Base-by-base conservation (phyloP, 2,329 filamentous ascomycete genomes). In the Nectriaceae sp. region DNA sequence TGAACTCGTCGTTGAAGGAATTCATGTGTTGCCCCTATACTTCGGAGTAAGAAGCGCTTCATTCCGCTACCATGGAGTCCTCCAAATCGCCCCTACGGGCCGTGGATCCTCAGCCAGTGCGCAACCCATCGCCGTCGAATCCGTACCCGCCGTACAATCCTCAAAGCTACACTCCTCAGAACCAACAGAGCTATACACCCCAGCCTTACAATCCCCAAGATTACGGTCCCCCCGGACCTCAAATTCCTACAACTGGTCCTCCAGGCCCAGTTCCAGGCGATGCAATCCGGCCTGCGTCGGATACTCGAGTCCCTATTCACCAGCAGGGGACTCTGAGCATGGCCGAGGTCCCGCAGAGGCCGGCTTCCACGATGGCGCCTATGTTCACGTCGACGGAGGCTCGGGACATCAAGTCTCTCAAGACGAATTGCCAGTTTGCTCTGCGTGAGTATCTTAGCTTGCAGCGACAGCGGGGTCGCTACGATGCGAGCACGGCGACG, bases 381-480 rank as follows among this genome's bases (percentile, higher is more conserved):
- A 45, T 56, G 6, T 26, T 54, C 13, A 46, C 57, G 13, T 53
- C 63, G 19, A 49, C 47, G 11, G 52, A 57, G 8, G 56, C 60
- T 8, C 49, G 60, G 20, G 62, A 70, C n/a, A 53, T 72, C 5
- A 59, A 60, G 22, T 52, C 67, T 6, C 57, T 70, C 43, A 66
- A 61, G 52, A 61, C 61, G 4, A 70, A 61, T 47, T 70, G 67
- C 37, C 68, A 70, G 40, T 66, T 65, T 46, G 63, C 65, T 4
- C 47, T 75, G 42, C 62, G 63, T 26, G 69, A 73, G 54, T 70
- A 68, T 41, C 47, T 71, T 18, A 59, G 58, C 3, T 52, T 72
- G 15, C 65, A 66, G 55, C 59, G 58, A 16, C 65, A 65, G 56
- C 54, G 65, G 42, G 61, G 53, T 44, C 57, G 56, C 38, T 52